A percentile compares a stretch with the other conserved stretches of the same genome.
These are phyloP conservation scores for Populus hybrid DNA, from an alignment of 441 rosid species.

Conservation along the genomic window DNA sequence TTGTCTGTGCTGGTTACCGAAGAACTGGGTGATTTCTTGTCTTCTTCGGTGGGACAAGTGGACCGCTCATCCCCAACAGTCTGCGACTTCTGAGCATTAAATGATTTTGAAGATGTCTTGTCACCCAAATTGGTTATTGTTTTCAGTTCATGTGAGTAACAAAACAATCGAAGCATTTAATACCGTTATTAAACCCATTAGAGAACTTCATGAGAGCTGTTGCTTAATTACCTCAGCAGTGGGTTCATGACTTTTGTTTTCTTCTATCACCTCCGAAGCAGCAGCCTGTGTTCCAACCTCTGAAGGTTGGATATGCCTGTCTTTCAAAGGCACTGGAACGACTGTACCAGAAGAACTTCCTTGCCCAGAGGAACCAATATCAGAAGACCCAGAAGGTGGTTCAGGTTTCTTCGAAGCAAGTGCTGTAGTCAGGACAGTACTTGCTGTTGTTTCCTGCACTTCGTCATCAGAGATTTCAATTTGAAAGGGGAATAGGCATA, in stretches of 20 bases:
- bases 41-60: conserved; percentile 23
- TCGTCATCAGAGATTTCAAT: conserved; percentile 11
- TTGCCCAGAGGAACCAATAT: conserved; percentile 27
- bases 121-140: conserved; percentile 18
- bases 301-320: conserved; percentile 27
- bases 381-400: conserved; percentile 41
- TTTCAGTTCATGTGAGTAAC: conserved; percentile 22
- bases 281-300: conserved; percentile 25
- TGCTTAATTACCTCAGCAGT: conserved; percentile 38
- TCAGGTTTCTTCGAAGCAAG: conserved; percentile 59
- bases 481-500: background rate
- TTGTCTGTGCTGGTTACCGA: conserved; percentile 19
- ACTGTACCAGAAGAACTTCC: conserved; percentile 43
- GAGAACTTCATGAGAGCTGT: conserved; percentile 2
- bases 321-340: conserved; percentile 32
- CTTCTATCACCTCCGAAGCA: conserved; percentile 33
- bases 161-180: conserved; percentile 1
- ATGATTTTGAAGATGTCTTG: conserved; percentile 32
- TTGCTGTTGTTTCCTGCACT: conserved; percentile 73
- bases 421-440: conserved; percentile 58
- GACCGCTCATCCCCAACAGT: conserved; percentile 29
- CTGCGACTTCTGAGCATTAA: conserved; percentile 11
- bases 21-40: conserved; percentile 27
- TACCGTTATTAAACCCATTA: conserved; percentile 6
- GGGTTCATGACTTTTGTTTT: conserved; percentile 21